phyloP scores from a whole-genome alignment of 257 asterid genomes.

The Penstemon eatonii region DNA sequence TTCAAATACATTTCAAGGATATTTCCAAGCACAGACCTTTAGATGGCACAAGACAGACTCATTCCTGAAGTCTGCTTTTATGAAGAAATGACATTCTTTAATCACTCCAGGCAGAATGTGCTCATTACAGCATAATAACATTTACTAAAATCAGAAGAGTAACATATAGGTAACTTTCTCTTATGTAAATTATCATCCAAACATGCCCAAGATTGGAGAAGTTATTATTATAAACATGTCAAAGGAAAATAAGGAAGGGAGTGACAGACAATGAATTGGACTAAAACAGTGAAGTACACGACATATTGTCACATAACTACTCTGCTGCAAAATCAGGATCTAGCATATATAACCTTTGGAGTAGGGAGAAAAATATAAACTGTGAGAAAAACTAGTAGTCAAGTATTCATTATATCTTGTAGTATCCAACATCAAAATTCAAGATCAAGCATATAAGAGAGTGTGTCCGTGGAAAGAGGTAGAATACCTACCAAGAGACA shows the following conservation, averaged over 20 bases:
- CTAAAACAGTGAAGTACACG: not conserved
- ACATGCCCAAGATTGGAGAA: not conserved
- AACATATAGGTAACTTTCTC: not conserved
- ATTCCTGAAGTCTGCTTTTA: not conserved
- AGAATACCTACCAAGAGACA: conserved; percentile 21
- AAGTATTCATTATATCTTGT: no score
- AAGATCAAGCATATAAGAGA: not conserved
- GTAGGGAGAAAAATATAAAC: not conserved
- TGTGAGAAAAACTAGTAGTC: no score
- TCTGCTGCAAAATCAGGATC: not conserved
- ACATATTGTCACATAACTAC: not conserved
- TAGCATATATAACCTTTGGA: no score
- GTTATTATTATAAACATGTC: not conserved
- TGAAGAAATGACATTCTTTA: not conserved
- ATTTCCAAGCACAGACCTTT: not conserved
- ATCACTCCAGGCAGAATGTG: not conserved
- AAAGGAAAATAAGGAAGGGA: not conserved
- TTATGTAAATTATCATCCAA: not conserved
- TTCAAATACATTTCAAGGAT: not conserved
- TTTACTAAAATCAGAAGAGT: not conserved
- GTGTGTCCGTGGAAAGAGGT: not conserved
- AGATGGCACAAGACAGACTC: not conserved
- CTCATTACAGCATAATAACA: not conserved
- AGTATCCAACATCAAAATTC: not conserved
- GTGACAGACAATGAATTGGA: not conserved